Conservation (phyloP, 2,329 filamentous ascomycete genomes). For the Grosmannia clavigera region DNA sequence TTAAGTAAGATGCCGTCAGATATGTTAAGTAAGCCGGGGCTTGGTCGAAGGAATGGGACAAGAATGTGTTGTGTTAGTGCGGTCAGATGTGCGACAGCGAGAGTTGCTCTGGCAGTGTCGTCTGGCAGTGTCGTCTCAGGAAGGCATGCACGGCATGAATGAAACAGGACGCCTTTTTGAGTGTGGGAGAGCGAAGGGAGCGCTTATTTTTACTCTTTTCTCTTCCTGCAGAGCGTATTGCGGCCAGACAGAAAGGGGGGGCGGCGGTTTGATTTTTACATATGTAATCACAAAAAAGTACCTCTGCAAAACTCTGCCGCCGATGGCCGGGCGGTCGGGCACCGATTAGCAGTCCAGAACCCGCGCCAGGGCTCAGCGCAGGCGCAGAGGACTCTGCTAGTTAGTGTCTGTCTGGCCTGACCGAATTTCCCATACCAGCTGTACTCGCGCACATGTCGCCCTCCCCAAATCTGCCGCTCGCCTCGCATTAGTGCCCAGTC, state of each 20-base stretch:
- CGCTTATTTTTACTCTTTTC: background rate
- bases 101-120: no score
- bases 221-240: background rate
- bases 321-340: background rate
- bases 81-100: background rate
- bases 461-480: no score
- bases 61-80: slow-evolving; percentile 16
- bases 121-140: background rate
- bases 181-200: background rate
- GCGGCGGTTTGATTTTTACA: background rate
- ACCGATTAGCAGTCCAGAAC: background rate
- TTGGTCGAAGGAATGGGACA: background rate
- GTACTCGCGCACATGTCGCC: no score
- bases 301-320: background rate
- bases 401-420: background rate
- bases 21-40: background rate
- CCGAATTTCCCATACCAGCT: background rate
- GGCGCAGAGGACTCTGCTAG: background rate
- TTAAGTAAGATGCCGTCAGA: no score
- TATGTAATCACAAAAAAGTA: background rate
- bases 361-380: background rate
- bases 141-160: background rate
- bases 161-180: background rate
- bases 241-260: no score
- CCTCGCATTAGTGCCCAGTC: background rate